Evolutionary conservation across 345 rosid species (phyloP).

Genomic region (Populus ilicifolia): DNA sequence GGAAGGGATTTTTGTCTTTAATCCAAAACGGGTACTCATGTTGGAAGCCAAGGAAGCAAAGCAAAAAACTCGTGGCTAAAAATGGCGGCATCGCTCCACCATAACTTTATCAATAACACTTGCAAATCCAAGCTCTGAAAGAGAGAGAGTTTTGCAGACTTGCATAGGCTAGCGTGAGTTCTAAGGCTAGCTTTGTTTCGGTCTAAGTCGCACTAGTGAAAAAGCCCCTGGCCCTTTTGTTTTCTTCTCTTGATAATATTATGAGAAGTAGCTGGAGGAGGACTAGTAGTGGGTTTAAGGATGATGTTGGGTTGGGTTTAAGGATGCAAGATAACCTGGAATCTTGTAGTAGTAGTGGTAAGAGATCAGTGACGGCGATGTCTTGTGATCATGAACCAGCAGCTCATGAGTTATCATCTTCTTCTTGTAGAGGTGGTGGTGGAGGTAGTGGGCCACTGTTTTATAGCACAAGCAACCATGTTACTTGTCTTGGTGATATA

Average conservation of each 20-base stretch:
- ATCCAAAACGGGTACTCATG: conserved; percentile 58
- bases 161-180: conserved; percentile 10
- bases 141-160: neutral
- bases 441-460: conserved; percentile 36
- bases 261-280: conserved; percentile 21
- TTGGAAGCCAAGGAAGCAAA: conserved; percentile 75
- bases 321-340: conserved; percentile 29
- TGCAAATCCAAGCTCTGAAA: neutral
- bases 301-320: conserved; percentile 45
- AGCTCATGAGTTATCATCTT: conserved; percentile 12
- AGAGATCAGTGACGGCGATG: conserved; percentile 27
- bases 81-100: conserved; percentile 66
- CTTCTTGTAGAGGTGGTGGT: conserved; percentile 18
- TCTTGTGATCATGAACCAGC: conserved; percentile 22
- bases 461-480: conserved; percentile 41
- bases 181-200: conserved; percentile 9
- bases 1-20: conserved; percentile 46
- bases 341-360: neutral
- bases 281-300: conserved; percentile 25
- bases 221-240: neutral
- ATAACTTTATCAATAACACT: conserved; percentile 12
- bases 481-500: conserved; percentile 32
- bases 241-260: conserved; percentile 7
- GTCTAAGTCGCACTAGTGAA: neutral
- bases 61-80: conserved; percentile 39